These are phyloP conservation scores for Tetratostichococcus sp. DNA, from an alignment of 139 green algal species.

Conservation along the genomic window DNA sequence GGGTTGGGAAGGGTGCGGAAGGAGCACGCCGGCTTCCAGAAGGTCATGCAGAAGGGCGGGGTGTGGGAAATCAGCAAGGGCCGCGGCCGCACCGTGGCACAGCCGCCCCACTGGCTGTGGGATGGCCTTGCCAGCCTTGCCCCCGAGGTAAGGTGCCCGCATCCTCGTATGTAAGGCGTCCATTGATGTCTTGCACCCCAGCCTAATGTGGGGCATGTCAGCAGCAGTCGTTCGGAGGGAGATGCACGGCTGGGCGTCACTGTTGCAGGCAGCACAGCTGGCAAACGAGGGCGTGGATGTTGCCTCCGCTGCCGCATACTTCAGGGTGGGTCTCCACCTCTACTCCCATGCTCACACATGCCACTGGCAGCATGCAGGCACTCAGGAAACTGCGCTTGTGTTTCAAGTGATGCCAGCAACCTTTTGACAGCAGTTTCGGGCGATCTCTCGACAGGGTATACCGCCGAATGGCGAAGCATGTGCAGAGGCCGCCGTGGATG, in stretches of 20 bases:
- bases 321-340: constrained; percentile 18
- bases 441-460: neutral
- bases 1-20: constrained; percentile 12
- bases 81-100: constrained; percentile 2
- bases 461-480: neutral
- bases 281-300: constrained; percentile 12
- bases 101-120: constrained; percentile 19
- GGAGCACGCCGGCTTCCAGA: constrained; percentile 19
- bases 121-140: constrained; percentile 19
- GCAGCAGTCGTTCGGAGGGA: no score
- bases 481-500: neutral
- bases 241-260: no score
- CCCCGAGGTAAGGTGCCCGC: constrained; percentile 1
- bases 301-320: constrained; percentile 18
- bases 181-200: no score
- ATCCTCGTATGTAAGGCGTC: no score
- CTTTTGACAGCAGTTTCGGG: no score
- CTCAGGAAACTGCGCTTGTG: no score
- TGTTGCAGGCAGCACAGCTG: constrained; percentile 14
- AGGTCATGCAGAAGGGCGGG: constrained; percentile 14
- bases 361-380: no score
- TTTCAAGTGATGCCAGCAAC: no score
- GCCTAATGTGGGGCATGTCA: no score
- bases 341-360: no score
- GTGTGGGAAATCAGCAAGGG: constrained; percentile 21